phyloP scores from a whole-genome alignment of 2,329 filamentous ascomycete genomes.

The Penicillium sp. region DNA sequence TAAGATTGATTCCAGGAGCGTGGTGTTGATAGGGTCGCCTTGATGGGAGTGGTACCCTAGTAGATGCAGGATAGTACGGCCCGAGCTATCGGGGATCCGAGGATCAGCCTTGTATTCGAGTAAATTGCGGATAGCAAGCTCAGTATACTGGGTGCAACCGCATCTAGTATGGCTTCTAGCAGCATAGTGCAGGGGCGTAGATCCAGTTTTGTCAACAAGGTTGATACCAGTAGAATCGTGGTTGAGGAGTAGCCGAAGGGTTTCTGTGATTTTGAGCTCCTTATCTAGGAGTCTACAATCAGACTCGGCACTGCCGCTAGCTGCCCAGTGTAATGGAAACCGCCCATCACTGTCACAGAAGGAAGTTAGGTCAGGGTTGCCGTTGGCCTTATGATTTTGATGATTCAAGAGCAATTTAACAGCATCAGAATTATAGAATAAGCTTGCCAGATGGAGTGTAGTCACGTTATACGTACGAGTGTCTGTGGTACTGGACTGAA shows the following conservation, averaged over 20 bases:
- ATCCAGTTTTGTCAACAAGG: constrained; percentile 14
- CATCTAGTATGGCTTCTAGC: constrained; percentile 10
- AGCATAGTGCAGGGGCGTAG: constrained; percentile 18
- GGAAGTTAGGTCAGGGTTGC: constrained; percentile 10
- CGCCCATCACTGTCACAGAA: constrained; percentile 10
- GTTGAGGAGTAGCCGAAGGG: constrained; percentile 21
- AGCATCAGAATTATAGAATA: background rate
- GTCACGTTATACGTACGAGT: background rate
- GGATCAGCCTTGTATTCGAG: constrained; percentile 18
- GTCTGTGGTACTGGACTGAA: background rate
- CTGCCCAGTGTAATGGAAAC: constrained; percentile 19
- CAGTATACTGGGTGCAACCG: constrained; percentile 8
- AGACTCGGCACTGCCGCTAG: constrained; percentile 5
- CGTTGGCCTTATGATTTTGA: background rate
- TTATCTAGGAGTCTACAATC: constrained; percentile 7
- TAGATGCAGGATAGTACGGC: constrained; percentile 19
- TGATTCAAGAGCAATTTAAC: background rate
- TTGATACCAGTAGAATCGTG: constrained; percentile 19
- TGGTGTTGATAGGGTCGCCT: constrained; percentile 11
- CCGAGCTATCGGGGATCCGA: constrained; percentile 12
- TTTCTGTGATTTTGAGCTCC: constrained; percentile 11
- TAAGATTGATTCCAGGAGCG: constrained; percentile 20
- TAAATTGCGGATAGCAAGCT: constrained; percentile 13
- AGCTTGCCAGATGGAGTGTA: background rate
- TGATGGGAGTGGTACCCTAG: constrained; percentile 10